phyloP scores from a whole-genome alignment of 495 filamentous ascomycete genomes.

The Aspergillus funiculosus region DNA sequence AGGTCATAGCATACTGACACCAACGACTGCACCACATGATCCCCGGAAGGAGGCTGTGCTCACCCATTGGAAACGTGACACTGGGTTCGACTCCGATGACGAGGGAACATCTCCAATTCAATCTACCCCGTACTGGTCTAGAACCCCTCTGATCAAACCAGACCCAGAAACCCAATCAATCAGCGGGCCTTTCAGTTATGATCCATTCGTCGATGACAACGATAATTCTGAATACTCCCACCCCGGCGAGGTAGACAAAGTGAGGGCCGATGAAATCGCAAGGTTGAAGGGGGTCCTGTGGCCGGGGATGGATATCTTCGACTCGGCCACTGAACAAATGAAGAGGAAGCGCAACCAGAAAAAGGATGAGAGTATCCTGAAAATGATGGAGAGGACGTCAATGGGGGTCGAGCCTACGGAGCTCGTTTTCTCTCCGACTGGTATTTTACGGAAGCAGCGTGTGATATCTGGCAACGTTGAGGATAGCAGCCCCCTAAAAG shows the following conservation, averaged over 20 bases:
- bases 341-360: slow-evolving; percentile 80
- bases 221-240: slow-evolving; percentile 14
- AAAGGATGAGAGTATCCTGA: slow-evolving; percentile 66
- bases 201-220: slow-evolving; percentile 21
- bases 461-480: slow-evolving; percentile 52
- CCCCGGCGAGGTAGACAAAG: slow-evolving; percentile 22
- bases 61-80: slow-evolving; percentile 16
- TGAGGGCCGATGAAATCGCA: slow-evolving; percentile 36
- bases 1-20: not conserved
- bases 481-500: slow-evolving; percentile 45
- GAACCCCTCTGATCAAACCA: not conserved
- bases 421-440: slow-evolving; percentile 57
- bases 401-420: slow-evolving; percentile 63
- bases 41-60: not conserved
- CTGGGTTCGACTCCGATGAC: slow-evolving; percentile 8
- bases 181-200: slow-evolving; percentile 9
- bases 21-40: not conserved
- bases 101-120: slow-evolving; percentile 14
- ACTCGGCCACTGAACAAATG: slow-evolving; percentile 72
- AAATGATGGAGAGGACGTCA: slow-evolving; percentile 65
- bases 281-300: slow-evolving; percentile 69
- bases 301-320: slow-evolving; percentile 85
- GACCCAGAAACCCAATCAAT: not conserved
- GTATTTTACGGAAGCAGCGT: slow-evolving; percentile 48
- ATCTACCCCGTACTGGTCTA: slow-evolving; percentile 20